These are phyloP conservation scores for Amborella trichopoda DNA, from an alignment of 164 flowering plant species.

Conservation along the genomic window DNA sequence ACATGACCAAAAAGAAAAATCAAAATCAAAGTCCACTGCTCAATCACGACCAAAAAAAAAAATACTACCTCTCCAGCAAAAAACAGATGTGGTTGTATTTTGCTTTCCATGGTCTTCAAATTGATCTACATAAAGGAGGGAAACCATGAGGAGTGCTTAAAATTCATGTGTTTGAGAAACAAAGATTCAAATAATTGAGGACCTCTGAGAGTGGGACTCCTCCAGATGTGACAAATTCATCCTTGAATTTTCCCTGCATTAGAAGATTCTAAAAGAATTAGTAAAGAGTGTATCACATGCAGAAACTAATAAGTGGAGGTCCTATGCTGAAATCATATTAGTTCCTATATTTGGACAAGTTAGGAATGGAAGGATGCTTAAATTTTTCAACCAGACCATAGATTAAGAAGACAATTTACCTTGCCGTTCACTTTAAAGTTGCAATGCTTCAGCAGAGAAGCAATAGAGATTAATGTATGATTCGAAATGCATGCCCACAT, in stretches of 20 bases:
- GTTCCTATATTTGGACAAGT: not conserved
- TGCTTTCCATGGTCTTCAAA: conserved; percentile 84
- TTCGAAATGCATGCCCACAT: conserved; percentile 77
- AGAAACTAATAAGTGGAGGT: not conserved
- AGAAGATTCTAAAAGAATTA: not conserved
- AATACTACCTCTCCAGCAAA: conserved; percentile 88
- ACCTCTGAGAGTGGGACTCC: conserved; percentile 96
- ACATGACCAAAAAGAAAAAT: too few relatives aligned
- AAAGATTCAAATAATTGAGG: conserved; percentile 10
- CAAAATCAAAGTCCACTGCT: not conserved
- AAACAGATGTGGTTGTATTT: conserved; percentile 38
- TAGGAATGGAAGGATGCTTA: not conserved
- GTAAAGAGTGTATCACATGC: not conserved
- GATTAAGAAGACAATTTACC: conserved; percentile 21
- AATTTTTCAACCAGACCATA: not conserved
- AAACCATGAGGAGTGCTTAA: not conserved
- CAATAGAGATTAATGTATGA: conserved; percentile 34
- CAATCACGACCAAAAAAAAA: not conserved
- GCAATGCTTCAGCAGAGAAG: conserved; percentile 60
- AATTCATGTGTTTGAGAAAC: not conserved
- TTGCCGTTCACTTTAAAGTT: conserved; percentile 57
- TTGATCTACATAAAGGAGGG: conserved; percentile 36
- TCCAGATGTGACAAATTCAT: conserved; percentile 97
- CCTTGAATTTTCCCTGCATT: conserved; percentile 86
- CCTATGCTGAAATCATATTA: not conserved